A percentile compares a stretch with the other conserved stretches of the same genome.
Evolutionary conservation across 129 eudicot species (phyloP).

Genomic region (Ambrosia artemisiifolia): DNA sequence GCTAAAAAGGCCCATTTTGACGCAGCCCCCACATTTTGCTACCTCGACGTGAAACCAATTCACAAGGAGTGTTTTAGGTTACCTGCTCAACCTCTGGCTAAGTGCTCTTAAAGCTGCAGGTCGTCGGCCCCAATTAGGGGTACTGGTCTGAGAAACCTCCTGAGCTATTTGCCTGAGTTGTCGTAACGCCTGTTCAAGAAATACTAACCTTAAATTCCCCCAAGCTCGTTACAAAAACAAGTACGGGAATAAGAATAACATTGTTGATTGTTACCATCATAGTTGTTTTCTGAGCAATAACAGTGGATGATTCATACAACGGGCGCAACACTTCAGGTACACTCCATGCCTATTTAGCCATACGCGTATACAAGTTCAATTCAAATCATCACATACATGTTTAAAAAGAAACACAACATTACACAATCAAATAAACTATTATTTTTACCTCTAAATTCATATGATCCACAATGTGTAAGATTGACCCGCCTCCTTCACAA

Average conservation of each 20-base stretch:
- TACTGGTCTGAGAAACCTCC: constrained; percentile 76
- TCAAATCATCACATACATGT: not conserved
- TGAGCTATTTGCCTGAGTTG: constrained; percentile 86
- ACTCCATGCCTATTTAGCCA: constrained; percentile 65
- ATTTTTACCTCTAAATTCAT: constrained; percentile 78
- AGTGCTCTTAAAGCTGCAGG: constrained; percentile 92
- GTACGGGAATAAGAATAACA: not conserved
- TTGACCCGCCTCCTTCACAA: constrained; percentile 97
- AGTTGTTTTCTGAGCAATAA: constrained; percentile 83
- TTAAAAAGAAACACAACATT: not conserved
- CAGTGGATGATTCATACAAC: constrained; percentile 78
- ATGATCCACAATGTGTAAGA: constrained; percentile 94
- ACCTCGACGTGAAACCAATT: not conserved
- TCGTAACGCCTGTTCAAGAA: constrained; percentile 67
- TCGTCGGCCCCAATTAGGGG: constrained; percentile 85
- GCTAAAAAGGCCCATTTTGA: not conserved
- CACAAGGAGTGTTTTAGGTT: not conserved
- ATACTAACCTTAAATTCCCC: not conserved
- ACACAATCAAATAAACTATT: not conserved
- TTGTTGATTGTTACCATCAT: constrained; percentile 77
- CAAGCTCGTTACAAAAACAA: not conserved
- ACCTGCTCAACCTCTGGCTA: constrained; percentile 86
- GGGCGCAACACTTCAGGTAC: constrained; percentile 97
- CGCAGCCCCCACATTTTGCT: not conserved
- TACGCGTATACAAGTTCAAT: not conserved